Evolutionary conservation across 2,329 filamentous ascomycete genomes (phyloP).

Genomic region (Botrytis medusae): DNA sequence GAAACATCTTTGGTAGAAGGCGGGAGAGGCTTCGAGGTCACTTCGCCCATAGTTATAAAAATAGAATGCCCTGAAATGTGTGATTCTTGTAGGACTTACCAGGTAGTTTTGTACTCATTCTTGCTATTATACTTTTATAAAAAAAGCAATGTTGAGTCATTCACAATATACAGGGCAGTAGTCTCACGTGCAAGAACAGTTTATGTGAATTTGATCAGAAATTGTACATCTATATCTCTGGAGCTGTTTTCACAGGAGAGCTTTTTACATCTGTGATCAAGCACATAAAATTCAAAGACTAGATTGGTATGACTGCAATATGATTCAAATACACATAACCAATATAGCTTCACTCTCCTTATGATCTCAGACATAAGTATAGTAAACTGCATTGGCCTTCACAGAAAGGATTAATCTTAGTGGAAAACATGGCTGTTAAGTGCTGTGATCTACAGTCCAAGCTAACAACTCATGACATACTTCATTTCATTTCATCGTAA

Average conservation of each 20-base stretch:
- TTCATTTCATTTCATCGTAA: not conserved
- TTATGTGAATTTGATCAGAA: not conserved
- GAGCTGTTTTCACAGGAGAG: not conserved
- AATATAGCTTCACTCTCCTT: not conserved
- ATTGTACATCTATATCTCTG: not conserved
- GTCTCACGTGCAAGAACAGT: not conserved
- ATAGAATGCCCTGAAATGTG: not conserved
- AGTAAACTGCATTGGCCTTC: not conserved
- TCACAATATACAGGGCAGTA: not conserved
- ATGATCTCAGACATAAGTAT: not conserved
- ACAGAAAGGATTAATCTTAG: not conserved
- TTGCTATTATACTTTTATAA: not conserved
- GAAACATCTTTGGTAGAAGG: not conserved
- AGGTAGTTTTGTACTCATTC: not conserved
- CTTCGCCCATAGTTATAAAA: not conserved
- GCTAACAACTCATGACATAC: not conserved
- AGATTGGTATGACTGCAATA: not conserved
- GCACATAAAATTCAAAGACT: not conserved
- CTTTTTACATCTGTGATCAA: not conserved
- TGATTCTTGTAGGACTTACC: not conserved
- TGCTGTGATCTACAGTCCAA: not conserved
- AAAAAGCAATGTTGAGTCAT: not conserved
- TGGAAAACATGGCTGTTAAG: not conserved
- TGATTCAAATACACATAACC: not conserved
- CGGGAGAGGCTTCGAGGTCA: not conserved